These are phyloP conservation scores for Penicillium verrucosum DNA, from an alignment of 2,329 filamentous ascomycete species.

Conservation along the genomic window DNA sequence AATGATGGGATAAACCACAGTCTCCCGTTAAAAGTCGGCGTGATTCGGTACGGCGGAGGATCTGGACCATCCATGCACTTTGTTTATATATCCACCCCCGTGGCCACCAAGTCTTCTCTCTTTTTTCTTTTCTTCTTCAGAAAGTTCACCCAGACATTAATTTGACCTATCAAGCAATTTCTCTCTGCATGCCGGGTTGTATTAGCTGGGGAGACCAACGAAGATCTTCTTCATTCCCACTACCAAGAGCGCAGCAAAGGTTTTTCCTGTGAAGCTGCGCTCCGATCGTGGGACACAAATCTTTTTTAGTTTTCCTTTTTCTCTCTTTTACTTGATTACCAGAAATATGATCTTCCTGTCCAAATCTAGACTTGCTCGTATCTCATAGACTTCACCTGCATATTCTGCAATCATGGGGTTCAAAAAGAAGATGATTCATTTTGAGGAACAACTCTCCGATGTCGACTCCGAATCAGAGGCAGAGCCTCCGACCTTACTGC, in stretches of 20 bases:
- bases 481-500: conserved; percentile 14
- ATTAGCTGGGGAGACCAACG: conserved; percentile 51
- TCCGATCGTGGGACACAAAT: conserved; percentile 49
- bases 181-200: conserved; percentile 58
- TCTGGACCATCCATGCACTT: conserved; percentile 26
- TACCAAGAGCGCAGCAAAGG: conserved; percentile 51
- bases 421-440: conserved; percentile 18
- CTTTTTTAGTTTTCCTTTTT: conserved; percentile 12
- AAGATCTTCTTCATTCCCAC: conserved; percentile 40
- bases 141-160: conserved; percentile 58
- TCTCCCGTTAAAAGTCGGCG: conserved; percentile 32
- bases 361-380: conserved; percentile 17
- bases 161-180: conserved; percentile 55
- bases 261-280: conserved; percentile 44
- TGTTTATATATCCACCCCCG: conserved; percentile 4
- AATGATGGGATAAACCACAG: conserved; percentile 13
- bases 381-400: conserved; percentile 20
- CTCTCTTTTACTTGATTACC: conserved; percentile 7
- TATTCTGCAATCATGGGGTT: conserved; percentile 17
- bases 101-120: conserved; percentile 24
- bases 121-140: conserved; percentile 45
- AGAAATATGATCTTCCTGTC: conserved; percentile 21
- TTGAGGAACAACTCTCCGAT: conserved; percentile 14
- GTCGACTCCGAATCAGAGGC: conserved; percentile 21
- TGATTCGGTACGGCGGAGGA: conserved; percentile 22